Base-by-base conservation (phyloP, 345 rosid species). In the Eucalyptus cloeziana region DNA sequence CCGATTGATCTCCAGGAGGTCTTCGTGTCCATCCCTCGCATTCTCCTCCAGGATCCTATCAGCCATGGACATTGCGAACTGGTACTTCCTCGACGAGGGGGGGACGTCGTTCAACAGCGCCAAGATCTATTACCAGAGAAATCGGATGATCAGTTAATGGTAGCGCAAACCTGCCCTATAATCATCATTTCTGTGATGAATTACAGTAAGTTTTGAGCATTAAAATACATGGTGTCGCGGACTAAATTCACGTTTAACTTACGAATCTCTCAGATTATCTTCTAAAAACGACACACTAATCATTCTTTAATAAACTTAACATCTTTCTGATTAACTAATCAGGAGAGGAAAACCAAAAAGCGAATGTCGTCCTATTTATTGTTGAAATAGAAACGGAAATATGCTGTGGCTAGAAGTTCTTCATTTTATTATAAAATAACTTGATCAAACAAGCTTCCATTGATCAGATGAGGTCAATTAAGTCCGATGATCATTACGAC, bases 41-140 rank as follows among this genome's bases (percentile, higher is more conserved):
- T 97, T 96, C 7, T 94, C 99, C 67, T 95, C 97, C 96, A 97
- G 92, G 88, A 95, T 95, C 90, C 93, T 94, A 89, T 95, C 97
- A 1, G 96, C 97, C 99, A 96, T 94, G 86, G 94, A 91, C 96
- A 95, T 90, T 86, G 95, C 91, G 83, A 94, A 95, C 69, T 94
- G 98, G 94, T 95, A 97, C 90, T 96, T 97, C 83, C 94, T 90
- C 88, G 98, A 95, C 9, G 93, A 92, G 25, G 95, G 94, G 17
- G 96, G 99, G 47, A 96, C 93, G 90, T 94, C 97, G 89, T 92
- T 96, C 88, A 95, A 62, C 54, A 96, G 90, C 24, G 92, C 92
- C 88, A 96, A 91, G 40, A 91, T 91, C 97, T 97, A 13, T 51
- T 51, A 45, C 19, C 71, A 54, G 56, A 54, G 67, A 56, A 54